Base-by-base conservation (phyloP, 441 rosid species). In the Euphorbia corollata region DNA sequence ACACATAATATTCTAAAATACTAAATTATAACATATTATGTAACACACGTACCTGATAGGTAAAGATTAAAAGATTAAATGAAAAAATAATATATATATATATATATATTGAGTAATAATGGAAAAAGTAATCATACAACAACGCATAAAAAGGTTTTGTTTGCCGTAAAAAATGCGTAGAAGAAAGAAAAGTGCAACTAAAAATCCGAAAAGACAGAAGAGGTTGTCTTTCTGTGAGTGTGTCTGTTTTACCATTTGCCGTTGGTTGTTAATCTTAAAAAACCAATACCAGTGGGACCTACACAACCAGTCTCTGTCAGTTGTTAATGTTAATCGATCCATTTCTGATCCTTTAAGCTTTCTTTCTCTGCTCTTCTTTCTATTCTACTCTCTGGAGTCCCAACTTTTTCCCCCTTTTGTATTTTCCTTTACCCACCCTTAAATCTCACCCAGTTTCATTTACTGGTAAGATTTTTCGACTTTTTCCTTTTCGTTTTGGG, bases 361-460 rank as follows among this genome's bases (percentile, higher is more conserved):
- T 59, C 67, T 36, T 38, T 45, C 73, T 79, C 78, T 72, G 70
- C 19, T 23, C 51, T 50, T 16, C 13, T 13, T 48, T 65, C 48
- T 51, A 27, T 9, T 78, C 9, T 1, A 9, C 18, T 6, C 0
- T 59, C 20, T 53, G 70, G 60, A 70, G 39, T 41, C 38, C 56
- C 70, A 23, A 68, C 13, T 27, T 11, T 30, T 63, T 47, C 41
- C 6, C 4, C 6, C 38, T 34, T 34, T 34, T 6, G 38, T 34
- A 34, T 34, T 34, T 6, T 34, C 2, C 38, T 34, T 2, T 34
- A 34, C 38, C 2, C 18, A 13, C 62, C 16, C 67, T 53, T 73
- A 75, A 82, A 76, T 78, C 74, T 67, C 55, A 34, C 54, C 23
- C 8, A 18, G 20, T 75, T 74, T 59, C 47, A 15, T 61, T 54